phyloP scores from a whole-genome alignment of 495 filamentous ascomycete species.

The Penicillium tannophilum region DNA sequence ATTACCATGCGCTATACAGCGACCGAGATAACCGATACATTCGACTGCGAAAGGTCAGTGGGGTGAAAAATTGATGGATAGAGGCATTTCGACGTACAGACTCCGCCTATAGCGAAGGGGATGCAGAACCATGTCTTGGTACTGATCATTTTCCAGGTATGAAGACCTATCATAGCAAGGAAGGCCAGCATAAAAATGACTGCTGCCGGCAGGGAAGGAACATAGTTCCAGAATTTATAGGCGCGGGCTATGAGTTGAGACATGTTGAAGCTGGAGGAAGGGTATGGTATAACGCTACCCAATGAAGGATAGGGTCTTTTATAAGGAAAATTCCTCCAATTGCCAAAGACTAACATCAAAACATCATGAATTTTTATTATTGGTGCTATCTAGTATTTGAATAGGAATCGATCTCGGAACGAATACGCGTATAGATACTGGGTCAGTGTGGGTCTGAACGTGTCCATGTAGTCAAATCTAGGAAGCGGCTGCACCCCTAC shows the following conservation, averaged over 20 bases:
- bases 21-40: conserved; percentile 45
- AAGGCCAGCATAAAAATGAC: conserved; percentile 54
- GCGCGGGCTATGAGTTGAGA: conserved; percentile 1
- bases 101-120: conserved; percentile 19
- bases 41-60: conserved; percentile 36
- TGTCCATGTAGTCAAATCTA: too few relatives aligned
- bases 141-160: conserved; percentile 31
- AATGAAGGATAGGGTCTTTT: too few relatives aligned
- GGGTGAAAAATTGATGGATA: too few relatives aligned
- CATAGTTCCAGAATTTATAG: conserved; percentile 22
- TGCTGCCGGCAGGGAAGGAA: conserved; percentile 50
- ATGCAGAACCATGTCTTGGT: conserved; percentile 18
- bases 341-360: too few relatives aligned
- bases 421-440: too few relatives aligned
- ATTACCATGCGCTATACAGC: conserved; percentile 22
- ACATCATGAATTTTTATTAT: too few relatives aligned
- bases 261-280: conserved; percentile 3
- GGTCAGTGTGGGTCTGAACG: too few relatives aligned
- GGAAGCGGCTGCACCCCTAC: too few relatives aligned
- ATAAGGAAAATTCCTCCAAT: too few relatives aligned
- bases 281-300: too few relatives aligned
- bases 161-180: conserved; percentile 36
- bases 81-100: conserved; percentile 22
- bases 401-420: too few relatives aligned
- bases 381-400: too few relatives aligned